phyloP scores from a whole-genome alignment of 495 filamentous ascomycete genomes.

The Lasiosphaeria hispida region DNA sequence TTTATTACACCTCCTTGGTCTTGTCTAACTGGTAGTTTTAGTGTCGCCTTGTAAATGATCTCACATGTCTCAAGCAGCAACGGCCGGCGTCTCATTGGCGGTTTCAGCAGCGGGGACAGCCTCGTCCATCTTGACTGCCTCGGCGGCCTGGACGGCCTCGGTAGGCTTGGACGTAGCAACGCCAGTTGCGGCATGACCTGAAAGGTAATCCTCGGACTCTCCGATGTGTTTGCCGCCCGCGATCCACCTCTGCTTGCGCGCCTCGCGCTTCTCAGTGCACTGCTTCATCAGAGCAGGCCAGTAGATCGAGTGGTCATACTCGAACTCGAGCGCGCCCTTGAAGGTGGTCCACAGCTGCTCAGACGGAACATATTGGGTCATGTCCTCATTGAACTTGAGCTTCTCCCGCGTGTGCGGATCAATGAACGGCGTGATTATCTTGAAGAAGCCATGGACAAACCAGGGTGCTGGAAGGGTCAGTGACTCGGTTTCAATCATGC shows the following conservation, averaged over 20 bases:
- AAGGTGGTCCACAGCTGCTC: conserved; percentile 72
- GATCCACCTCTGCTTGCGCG: conserved; percentile 68
- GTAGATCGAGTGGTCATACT: conserved; percentile 82
- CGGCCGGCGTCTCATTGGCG: neutral
- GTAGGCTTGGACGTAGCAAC: conserved; percentile 15
- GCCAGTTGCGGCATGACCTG: conserved; percentile 21
- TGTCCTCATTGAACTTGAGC: conserved; percentile 90
- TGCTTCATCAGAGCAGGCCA: conserved; percentile 81
- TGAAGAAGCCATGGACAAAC: conserved; percentile 87
- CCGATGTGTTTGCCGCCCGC: conserved; percentile 75
- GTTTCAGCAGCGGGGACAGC: neutral
- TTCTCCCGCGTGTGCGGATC: conserved; percentile 89
- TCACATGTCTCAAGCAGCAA: too few species aligned
- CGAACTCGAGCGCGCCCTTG: conserved; percentile 69
- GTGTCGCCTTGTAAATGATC: too few species aligned
- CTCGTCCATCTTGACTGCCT: neutral
- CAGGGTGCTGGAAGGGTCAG: conserved; percentile 65
- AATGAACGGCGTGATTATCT: conserved; percentile 91
- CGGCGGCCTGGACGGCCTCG: neutral
- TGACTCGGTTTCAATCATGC: neutral
- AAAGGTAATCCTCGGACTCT: conserved; percentile 76
- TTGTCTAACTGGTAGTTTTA: too few species aligned
- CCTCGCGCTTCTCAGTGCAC: conserved; percentile 57
- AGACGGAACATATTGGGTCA: conserved; percentile 70
- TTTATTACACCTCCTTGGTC: too few species aligned